Base-by-base conservation (phyloP, 1,284 basidiomycete genomes). In the Sanghuangporus sanghuang region DNA sequence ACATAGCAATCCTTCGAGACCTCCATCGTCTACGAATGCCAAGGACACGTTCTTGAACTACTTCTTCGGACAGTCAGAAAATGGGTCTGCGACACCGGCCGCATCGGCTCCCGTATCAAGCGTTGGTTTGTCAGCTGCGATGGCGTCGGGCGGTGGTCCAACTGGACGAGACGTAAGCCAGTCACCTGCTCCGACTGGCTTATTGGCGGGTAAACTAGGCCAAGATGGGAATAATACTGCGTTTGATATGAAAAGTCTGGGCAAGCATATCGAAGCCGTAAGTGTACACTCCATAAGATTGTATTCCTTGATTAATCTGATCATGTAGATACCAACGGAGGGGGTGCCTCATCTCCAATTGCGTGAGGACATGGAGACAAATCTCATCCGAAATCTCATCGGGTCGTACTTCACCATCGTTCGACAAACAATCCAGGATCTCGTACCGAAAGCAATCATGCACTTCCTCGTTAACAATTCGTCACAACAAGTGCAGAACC, bases 181-280 rank as follows among this genome's bases (percentile, higher is more conserved):
- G 64, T 72, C 77, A 11, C 64, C 77, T 32, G 73, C 84, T 57
- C 78, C 80, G 27, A 75, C 81, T 11, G 88, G 89, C 1, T 72
- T 90, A 40, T 80, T 89, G 83, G 82, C 84, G 50, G 82, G 86
- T 38, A 88, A 84, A 75, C 75, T 85, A 62, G 78, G 78, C 36
- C 73, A 90, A 57, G 93, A 95, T 70, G 89, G 87, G 60, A 90
- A 81, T 72, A 91, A 84, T 69, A 92, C 95, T 56, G 95, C 93
- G 44, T 98, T 88, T 75, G 96, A 99, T 75, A 99, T 99, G 97
- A 98, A 96, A 83, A 96, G 94, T 72, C 80, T 99, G 57, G 95
- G 96, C 65, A 96, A 92, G 78, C 96, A 99, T 71, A 92, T 96
- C 66, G 94, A 96, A 76, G 90, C 92, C 68, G 91, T 95, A 70